Evolutionary conservation across 2,329 filamentous ascomycete genomes (phyloP).

Genomic region (Pestalotiopsis sp.): DNA sequence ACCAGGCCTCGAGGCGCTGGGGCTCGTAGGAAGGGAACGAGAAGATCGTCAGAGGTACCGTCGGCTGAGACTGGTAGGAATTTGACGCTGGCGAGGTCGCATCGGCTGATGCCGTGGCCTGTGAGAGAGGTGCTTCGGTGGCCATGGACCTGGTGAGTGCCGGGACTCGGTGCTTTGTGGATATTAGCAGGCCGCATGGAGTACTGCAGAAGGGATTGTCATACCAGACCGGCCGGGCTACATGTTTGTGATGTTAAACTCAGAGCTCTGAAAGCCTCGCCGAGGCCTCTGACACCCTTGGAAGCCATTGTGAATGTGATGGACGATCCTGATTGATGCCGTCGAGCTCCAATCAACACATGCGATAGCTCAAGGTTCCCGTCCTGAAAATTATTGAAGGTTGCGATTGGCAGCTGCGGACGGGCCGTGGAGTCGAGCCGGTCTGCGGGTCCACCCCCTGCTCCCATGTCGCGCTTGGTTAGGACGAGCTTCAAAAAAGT

Average conservation of each 20-base stretch:
- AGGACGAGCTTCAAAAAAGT: conserved; percentile 14
- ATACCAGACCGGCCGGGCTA: conserved; percentile 35
- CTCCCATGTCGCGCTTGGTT: conserved; percentile 5
- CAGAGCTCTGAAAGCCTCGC: conserved; percentile 54
- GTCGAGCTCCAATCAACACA: not conserved
- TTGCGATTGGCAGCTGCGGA: conserved; percentile 8
- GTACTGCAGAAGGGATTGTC: conserved; percentile 17
- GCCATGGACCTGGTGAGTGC: conserved; percentile 59
- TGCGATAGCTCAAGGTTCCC: conserved; percentile 11
- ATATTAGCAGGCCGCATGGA: conserved; percentile 13
- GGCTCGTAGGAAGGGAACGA: conserved; percentile 89
- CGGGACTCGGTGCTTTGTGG: conserved; percentile 28
- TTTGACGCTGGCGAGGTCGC: conserved; percentile 32
- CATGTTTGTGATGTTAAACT: conserved; percentile 47
- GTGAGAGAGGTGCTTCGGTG: conserved; percentile 48
- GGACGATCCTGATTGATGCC: not conserved
- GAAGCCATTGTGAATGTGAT: conserved; percentile 41
- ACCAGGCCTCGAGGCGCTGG: conserved; percentile 74
- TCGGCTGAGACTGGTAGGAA: conserved; percentile 54
- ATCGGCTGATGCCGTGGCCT: conserved; percentile 37
- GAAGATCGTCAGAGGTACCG: conserved; percentile 84
- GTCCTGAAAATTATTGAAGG: conserved; percentile 28
- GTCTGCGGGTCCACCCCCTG: not conserved
- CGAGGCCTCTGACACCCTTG: conserved; percentile 52
- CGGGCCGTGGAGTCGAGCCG: not conserved